A percentile compares a stretch with the other conserved stretches of the same genome.
These are phyloP conservation scores for Rhizopus delemar DNA, from an alignment of 371 early-diverging fungal species.

Conservation along the genomic window DNA sequence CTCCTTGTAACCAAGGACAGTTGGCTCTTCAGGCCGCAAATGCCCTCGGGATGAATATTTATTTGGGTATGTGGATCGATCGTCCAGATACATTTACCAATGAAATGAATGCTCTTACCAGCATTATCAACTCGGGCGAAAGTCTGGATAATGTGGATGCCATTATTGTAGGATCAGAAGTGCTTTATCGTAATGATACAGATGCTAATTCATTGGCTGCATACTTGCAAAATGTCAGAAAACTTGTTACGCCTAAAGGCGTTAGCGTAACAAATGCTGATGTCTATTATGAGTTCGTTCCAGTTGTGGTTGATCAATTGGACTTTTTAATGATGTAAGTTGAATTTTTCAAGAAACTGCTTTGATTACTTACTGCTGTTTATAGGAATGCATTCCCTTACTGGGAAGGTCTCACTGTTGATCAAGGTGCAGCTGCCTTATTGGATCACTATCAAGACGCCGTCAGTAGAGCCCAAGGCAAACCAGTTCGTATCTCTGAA, in stretches of 20 bases:
- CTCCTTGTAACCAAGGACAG: slow-evolving; percentile 60
- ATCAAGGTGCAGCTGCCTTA: slow-evolving; percentile 47
- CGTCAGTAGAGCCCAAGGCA: slow-evolving; percentile 42
- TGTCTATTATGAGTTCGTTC: slow-evolving; percentile 54
- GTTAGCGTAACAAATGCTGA: slow-evolving; percentile 57
- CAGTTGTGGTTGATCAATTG: slow-evolving; percentile 48
- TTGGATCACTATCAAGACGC: slow-evolving; percentile 52
- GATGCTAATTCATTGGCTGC: slow-evolving; percentile 36
- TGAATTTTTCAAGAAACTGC: no score
- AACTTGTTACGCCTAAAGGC: slow-evolving; percentile 34
- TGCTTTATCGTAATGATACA: slow-evolving; percentile 59
- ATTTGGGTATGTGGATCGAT: slow-evolving; percentile 67
- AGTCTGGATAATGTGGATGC: slow-evolving; percentile 43
- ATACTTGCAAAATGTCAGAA: slow-evolving; percentile 39
- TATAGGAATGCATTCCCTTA: slow-evolving; percentile 61
- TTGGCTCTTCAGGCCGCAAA: slow-evolving; percentile 62
- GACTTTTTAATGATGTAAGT: slow-evolving; percentile 58
- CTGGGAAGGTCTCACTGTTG: slow-evolving; percentile 64
- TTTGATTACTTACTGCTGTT: no score
- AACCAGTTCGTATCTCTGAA: slow-evolving; percentile 63
- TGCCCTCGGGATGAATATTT: slow-evolving; percentile 53
- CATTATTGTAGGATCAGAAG: slow-evolving; percentile 66
- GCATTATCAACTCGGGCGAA: slow-evolving; percentile 31
- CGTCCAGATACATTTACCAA: slow-evolving; percentile 47
- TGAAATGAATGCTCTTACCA: slow-evolving; percentile 51